A percentile compares a stretch with the other conserved stretches of the same genome.
Conservation (phyloP, 345 rosid species). For the Melaleuca alternifolia region DNA sequence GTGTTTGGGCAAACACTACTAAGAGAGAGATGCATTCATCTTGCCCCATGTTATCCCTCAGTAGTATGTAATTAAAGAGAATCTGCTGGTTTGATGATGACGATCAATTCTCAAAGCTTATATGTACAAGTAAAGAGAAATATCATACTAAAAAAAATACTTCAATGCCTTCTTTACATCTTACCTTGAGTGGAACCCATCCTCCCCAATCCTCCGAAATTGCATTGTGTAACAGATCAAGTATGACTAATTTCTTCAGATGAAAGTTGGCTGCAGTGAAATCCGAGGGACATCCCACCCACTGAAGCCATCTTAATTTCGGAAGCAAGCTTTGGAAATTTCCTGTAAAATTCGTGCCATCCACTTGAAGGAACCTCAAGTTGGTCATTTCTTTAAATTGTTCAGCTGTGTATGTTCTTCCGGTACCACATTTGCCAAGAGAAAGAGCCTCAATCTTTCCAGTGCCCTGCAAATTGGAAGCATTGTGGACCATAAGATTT, state of each 20-base stretch:
- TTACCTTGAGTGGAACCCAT: neutral
- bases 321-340: neutral
- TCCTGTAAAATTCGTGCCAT: neutral
- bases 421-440: neutral
- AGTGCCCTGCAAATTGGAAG: neutral
- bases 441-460: neutral
- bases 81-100: neutral
- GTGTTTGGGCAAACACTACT: neutral
- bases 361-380: neutral
- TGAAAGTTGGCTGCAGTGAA: neutral
- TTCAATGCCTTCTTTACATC: neutral
- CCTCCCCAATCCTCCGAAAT: neutral
- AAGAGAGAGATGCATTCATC: neutral
- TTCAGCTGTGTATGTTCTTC: neutral
- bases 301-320: neutral
- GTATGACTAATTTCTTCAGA: accelerated
- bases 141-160: neutral
- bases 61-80: neutral
- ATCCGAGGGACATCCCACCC: accelerated
- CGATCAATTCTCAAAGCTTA: neutral
- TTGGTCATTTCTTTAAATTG: neutral
- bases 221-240: accelerated
- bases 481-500: neutral
- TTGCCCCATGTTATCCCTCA: accelerated
- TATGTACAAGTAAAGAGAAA: neutral